Evolutionary conservation across 2,329 filamentous ascomycete species (phyloP).

Genomic region (Penicillium sp.): DNA sequence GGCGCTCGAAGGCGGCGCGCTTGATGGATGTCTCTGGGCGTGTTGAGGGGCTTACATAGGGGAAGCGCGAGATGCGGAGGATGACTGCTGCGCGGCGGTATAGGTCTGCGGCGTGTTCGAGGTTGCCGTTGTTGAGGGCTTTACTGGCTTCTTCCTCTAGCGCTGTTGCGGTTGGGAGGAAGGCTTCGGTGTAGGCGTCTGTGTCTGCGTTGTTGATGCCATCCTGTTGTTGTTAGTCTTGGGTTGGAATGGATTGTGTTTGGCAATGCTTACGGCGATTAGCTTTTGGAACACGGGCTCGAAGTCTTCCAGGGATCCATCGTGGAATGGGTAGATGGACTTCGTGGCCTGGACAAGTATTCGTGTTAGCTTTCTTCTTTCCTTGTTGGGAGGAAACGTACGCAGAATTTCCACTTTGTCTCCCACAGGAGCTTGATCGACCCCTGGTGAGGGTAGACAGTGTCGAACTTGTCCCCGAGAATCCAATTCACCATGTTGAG

Average conservation of each 20-base stretch:
- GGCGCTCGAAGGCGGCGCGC: conserved; percentile 61
- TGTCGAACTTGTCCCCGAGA: conserved; percentile 47
- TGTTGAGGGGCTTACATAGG: conserved; percentile 38
- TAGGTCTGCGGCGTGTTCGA: conserved; percentile 55
- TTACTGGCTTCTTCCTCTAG: conserved; percentile 55
- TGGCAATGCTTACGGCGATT: conserved; percentile 45
- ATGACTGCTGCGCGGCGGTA: conserved; percentile 70
- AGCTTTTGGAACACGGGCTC: conserved; percentile 65
- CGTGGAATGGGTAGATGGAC: conserved; percentile 72
- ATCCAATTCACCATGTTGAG: conserved; percentile 30
- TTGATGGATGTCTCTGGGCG: conserved; percentile 42
- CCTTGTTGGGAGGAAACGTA: conserved; percentile 32
- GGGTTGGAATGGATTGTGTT: conserved; percentile 1
- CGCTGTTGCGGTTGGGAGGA: conserved; percentile 59
- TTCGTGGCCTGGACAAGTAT: conserved; percentile 46
- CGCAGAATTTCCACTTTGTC: conserved; percentile 70
- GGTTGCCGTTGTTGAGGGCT: conserved; percentile 49
- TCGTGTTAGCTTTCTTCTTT: conserved; percentile 14
- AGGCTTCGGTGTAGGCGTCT: conserved; percentile 60
- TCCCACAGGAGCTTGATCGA: conserved; percentile 67
- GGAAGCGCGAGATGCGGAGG: conserved; percentile 72
- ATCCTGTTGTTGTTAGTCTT: conserved; percentile 32
- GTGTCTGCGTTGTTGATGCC: conserved; percentile 64
- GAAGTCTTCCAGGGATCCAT: conserved; percentile 66
- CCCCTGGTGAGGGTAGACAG: conserved; percentile 55